phyloP scores from a whole-genome alignment of 345 rosid species.

The Xanthoceras sorbifolium region DNA sequence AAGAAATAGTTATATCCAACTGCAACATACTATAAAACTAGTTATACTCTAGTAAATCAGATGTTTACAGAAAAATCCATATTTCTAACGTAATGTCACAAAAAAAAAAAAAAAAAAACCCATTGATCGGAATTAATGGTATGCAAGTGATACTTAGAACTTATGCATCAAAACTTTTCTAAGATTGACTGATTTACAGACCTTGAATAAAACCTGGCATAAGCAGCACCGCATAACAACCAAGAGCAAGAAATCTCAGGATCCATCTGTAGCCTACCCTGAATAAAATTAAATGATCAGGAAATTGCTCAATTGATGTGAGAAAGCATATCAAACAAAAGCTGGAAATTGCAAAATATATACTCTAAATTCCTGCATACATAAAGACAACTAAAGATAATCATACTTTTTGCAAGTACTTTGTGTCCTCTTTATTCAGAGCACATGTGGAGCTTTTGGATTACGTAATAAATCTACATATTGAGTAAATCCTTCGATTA shows the following conservation, averaged over 20 bases:
- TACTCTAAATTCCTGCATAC: neutral
- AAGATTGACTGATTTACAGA: constrained; percentile 27
- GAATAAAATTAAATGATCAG: constrained; percentile 54
- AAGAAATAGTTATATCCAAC: constrained; percentile 92
- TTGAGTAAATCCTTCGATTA: neutral
- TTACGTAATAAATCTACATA: neutral
- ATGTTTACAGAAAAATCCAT: neutral
- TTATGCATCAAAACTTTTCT: neutral
- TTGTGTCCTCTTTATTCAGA: too few species aligned
- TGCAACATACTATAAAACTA: constrained; percentile 46
- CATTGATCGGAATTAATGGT: neutral
- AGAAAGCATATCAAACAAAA: constrained; percentile 7
- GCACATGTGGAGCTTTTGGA: neutral
- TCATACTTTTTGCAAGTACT: neutral
- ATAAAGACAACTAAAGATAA: neutral
- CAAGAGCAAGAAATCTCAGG: constrained; percentile 85
- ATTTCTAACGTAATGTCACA: neutral
- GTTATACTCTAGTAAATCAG: constrained; percentile 23
- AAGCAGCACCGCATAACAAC: constrained; percentile 75
- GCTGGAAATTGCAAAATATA: neutral
- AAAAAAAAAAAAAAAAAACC: neutral
- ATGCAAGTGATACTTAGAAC: neutral
- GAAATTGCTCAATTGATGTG: constrained; percentile 12
- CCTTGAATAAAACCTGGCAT: constrained; percentile 98
- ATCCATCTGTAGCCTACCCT: constrained; percentile 99